phyloP scores from a whole-genome alignment of 2,329 filamentous ascomycete species.

The Myrmaecium sp. region DNA sequence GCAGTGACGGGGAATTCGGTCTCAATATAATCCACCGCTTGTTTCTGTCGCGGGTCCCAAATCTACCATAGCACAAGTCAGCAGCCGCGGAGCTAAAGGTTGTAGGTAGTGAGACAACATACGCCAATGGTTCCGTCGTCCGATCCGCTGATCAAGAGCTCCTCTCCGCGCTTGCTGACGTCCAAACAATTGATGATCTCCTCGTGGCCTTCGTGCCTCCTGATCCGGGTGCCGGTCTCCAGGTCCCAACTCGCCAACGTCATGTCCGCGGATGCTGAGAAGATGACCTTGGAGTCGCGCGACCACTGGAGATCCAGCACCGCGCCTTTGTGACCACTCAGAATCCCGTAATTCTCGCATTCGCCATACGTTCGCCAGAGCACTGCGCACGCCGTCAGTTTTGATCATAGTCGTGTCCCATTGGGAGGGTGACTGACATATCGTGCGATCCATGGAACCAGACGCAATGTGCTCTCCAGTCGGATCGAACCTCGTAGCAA shows the following conservation, averaged over 20 bases:
- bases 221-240: conserved; percentile 80
- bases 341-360: conserved; percentile 83
- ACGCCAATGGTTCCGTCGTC: conserved; percentile 80
- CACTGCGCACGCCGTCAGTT: conserved; percentile 36
- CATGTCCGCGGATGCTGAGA: conserved; percentile 85
- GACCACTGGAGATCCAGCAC: conserved; percentile 93
- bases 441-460: conserved; percentile 84
- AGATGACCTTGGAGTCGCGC: conserved; percentile 77
- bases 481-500: conserved; percentile 77
- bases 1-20: conserved; percentile 88
- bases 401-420: conserved; percentile 6
- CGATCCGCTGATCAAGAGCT: conserved; percentile 75
- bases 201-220: conserved; percentile 81
- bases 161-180: conserved; percentile 75
- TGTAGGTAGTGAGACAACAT: too few relatives aligned
- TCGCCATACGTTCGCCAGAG: conserved; percentile 86
- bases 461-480: conserved; percentile 81
- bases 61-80: conserved; percentile 36
- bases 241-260: conserved; percentile 90
- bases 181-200: conserved; percentile 91
- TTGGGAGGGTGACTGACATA: conserved; percentile 40
- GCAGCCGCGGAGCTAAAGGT: too few relatives aligned
- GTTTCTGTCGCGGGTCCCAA: conserved; percentile 88
- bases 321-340: conserved; percentile 81
- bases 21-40: conserved; percentile 72